phyloP scores from a whole-genome alignment of 768 basidiomycete genomes.

The Leccinum obscurum region DNA sequence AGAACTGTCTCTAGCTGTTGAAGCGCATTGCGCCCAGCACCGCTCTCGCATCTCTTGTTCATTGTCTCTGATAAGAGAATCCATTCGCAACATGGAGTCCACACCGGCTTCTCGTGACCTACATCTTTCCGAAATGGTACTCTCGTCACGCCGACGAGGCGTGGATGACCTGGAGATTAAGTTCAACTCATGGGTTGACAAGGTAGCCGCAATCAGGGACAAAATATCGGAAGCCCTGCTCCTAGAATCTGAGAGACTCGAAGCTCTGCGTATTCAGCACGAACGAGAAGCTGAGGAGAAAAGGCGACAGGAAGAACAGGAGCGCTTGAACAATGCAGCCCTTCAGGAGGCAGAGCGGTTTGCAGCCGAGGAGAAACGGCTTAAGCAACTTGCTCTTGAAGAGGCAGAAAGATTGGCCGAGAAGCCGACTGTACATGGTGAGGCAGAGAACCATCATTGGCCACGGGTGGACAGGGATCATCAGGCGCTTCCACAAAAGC shows the following conservation, averaged over 20 bases:
- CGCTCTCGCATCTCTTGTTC: slow-evolving; percentile 44
- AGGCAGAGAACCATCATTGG: slow-evolving; percentile 28
- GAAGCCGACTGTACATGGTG: slow-evolving; percentile 20
- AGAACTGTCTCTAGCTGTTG: slow-evolving; percentile 37
- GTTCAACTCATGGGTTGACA: slow-evolving; percentile 50
- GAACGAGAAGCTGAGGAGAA: slow-evolving; percentile 30
- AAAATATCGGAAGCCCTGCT: slow-evolving; percentile 43
- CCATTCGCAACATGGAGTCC: slow-evolving; percentile 57
- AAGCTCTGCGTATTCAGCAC: slow-evolving; percentile 35
- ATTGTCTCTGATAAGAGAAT: slow-evolving; percentile 53
- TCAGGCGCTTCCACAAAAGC: slow-evolving; percentile 1
- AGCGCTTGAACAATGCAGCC: slow-evolving; percentile 35
- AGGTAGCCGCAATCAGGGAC: slow-evolving; percentile 29
- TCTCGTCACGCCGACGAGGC: slow-evolving; percentile 47
- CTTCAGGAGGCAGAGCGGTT: slow-evolving; percentile 36
- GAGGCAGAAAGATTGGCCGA: slow-evolving; percentile 6
- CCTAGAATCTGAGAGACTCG: slow-evolving; percentile 42
- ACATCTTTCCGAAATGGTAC: slow-evolving; percentile 47
- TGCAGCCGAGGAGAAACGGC: slow-evolving; percentile 28
- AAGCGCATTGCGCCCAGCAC: slow-evolving; percentile 35
- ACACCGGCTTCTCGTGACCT: slow-evolving; percentile 43
- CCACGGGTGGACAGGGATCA: slow-evolving; percentile 14
- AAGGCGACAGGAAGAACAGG: slow-evolving; percentile 16
- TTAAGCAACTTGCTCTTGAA: slow-evolving; percentile 21
- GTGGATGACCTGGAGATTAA: slow-evolving; percentile 53